Base-by-base conservation (phyloP, 257 asterid genomes). In the Linderniella brevidens region DNA sequence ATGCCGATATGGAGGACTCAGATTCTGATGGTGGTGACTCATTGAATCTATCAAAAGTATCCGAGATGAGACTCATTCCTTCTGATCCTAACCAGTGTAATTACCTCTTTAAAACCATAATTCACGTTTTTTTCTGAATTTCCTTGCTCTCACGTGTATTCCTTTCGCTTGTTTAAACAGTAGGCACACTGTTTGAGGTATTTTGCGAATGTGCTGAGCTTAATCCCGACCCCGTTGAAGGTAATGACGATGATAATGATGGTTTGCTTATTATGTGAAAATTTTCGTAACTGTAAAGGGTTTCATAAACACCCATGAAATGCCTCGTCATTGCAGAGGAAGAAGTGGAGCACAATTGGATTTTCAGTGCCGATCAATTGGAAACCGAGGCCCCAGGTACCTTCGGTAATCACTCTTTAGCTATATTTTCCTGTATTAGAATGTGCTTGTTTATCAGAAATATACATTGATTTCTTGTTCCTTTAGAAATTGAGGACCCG, bases 151-250 rank as follows among this genome's bases (percentile, higher is more conserved):
- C n/a, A 46, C 35, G 37, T 50, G 11, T 46, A 57, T 55, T n/a
- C n/a, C n/a, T 49, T 45, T 35, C 49, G 14, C 56, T 46, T 13
- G 49, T 46, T 58, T 39, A 48, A 53, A 60, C 80, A 88, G 98
- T 84, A 82, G 95, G 78, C 48, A 66, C 78, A 4, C 54, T 88
- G 68, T 88, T 88, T 47, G 64, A 75, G 18, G 37, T 77, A 46
- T 88, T 88, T 41, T 88, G 98, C 58, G 94, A 84, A 64, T 88
- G 98, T 54, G 98, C 98, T 57, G 98, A 88, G 76, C 78, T 88
- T 19, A 88, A 88, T 64, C 95, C 95, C 50, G 98, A 81, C 59
- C 90, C 92, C 37, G 41, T 56, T 5, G 92, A 70, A 55, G 93
- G 87, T 74, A 56, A 57, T 48, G 29, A 52, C 53, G 8, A 35